A percentile compares a stretch with the other conserved stretches of the same genome.
These are phyloP conservation scores for Nannochloropsis gaditana DNA, from an alignment of 108 stramenopile species.

Conservation along the genomic window DNA sequence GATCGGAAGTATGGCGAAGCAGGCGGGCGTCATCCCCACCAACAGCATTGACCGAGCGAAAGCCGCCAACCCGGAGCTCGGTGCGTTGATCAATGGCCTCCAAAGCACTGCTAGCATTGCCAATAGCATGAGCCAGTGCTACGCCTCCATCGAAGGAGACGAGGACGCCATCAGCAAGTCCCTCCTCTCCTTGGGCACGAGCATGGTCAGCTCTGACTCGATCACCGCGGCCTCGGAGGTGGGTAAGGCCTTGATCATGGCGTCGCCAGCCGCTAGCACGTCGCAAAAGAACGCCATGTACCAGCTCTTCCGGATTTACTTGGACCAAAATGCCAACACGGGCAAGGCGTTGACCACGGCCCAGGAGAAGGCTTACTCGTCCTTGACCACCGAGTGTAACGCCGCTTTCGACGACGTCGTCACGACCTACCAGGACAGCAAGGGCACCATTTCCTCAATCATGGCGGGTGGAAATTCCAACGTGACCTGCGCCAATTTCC, in stretches of 20 bases:
- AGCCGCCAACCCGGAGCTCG: not conserved
- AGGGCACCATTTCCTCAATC: not conserved
- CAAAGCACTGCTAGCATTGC: not conserved
- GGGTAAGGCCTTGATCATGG: not conserved
- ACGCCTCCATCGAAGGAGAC: not conserved
- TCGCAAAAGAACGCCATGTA: not conserved
- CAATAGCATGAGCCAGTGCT: not conserved
- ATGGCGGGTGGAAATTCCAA: not conserved
- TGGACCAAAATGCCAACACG: constrained; percentile 1
- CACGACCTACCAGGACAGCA: not conserved
- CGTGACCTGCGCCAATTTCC: constrained; percentile 17
- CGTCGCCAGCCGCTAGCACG: not conserved
- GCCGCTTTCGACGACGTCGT: not conserved
- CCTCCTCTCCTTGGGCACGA: not conserved
- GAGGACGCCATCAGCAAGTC: not conserved
- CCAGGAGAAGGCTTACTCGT: not conserved
- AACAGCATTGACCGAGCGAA: not conserved
- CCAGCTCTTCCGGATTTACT: not conserved
- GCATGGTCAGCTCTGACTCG: constrained; percentile 19
- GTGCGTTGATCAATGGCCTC: not conserved
- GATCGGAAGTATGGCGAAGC: not conserved
- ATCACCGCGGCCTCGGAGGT: not conserved
- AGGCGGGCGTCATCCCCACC: not conserved
- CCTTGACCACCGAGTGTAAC: not conserved
- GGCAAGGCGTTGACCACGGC: not conserved